These are phyloP conservation scores for Phytophthora nicotianae DNA, from an alignment of 352 stramenopile species.

Conservation along the genomic window DNA sequence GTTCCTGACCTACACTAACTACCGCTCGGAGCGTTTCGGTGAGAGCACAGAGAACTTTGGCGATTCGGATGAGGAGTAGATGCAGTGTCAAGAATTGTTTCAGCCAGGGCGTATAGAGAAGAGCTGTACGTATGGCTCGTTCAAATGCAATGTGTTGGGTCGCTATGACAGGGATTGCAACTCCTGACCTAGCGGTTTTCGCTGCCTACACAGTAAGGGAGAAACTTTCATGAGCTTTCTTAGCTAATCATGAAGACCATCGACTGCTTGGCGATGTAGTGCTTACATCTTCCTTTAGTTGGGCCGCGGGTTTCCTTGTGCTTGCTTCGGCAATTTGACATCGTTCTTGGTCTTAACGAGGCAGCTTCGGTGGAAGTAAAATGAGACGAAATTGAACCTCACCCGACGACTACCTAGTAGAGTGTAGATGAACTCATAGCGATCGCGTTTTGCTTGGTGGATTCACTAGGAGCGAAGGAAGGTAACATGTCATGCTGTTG, in stretches of 20 bases:
- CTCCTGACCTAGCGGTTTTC: too few relatives aligned
- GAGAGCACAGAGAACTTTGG: slow-evolving; percentile 47
- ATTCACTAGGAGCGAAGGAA: too few relatives aligned
- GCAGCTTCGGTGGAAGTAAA: not conserved
- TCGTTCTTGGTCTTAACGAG: slow-evolving; percentile 8
- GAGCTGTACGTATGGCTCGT: not conserved
- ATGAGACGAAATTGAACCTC: too few relatives aligned
- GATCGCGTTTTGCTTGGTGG: too few relatives aligned
- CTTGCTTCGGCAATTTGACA: too few relatives aligned
- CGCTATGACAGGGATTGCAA: too few relatives aligned
- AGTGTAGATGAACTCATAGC: too few relatives aligned
- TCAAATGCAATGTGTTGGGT: too few relatives aligned
- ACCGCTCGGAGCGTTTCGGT: slow-evolving; percentile 55
- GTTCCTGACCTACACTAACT: slow-evolving; percentile 69
- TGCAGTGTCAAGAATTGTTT: not conserved
- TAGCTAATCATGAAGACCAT: slow-evolving; percentile 21
- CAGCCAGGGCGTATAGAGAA: not conserved
- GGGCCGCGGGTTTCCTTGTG: too few relatives aligned
- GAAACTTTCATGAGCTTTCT: not conserved
- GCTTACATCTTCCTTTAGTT: too few relatives aligned
- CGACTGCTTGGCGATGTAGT: slow-evolving; percentile 32
- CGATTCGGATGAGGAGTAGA: slow-evolving; percentile 34
- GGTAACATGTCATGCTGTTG: too few relatives aligned
- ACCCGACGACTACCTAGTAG: too few relatives aligned
- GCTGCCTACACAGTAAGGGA: not conserved